Conservation (phyloP, 257 asterid species). For the Gentiana macrophylla region DNA sequence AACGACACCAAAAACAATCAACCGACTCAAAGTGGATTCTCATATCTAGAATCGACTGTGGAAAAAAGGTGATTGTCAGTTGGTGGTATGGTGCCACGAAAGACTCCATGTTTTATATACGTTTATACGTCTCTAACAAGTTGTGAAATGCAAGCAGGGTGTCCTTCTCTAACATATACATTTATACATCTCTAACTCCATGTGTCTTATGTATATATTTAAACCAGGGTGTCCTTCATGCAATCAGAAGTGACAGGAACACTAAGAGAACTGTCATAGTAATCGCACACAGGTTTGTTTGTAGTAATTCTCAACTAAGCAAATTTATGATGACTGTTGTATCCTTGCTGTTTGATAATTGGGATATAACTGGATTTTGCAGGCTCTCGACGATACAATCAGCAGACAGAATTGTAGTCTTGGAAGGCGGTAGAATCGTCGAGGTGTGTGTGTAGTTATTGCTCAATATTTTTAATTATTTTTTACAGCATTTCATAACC, state of each 20-base stretch:
- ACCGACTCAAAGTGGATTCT: too few species aligned
- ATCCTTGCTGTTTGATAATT: not conserved
- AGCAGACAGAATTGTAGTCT: constrained; percentile 79
- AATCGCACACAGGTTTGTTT: constrained; percentile 70
- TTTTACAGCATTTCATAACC: too few species aligned
- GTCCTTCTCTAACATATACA: constrained; percentile 26
- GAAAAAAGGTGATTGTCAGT: too few species aligned
- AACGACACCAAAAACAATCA: too few species aligned
- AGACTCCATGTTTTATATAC: not conserved
- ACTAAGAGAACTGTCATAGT: constrained; percentile 65
- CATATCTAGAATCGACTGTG: too few species aligned
- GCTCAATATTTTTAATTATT: too few species aligned
- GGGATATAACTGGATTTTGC: constrained; percentile 9
- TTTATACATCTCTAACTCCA: constrained; percentile 1
- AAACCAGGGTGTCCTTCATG: constrained; percentile 58
- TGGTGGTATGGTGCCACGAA: too few species aligned
- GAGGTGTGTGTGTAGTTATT: constrained; percentile 41
- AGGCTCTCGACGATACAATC: constrained; percentile 89
- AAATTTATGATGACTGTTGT: not conserved
- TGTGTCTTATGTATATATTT: constrained; percentile 3
- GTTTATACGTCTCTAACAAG: not conserved
- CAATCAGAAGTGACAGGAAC: constrained; percentile 43
- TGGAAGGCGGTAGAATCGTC: constrained; percentile 75
- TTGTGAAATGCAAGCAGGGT: constrained; percentile 30
- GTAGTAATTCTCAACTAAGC: not conserved